Evolutionary conservation across 139 green algal species (phyloP), one percentile per base, ranked within the genome.

Genomic region (Zygnema cylindricum): DNA sequence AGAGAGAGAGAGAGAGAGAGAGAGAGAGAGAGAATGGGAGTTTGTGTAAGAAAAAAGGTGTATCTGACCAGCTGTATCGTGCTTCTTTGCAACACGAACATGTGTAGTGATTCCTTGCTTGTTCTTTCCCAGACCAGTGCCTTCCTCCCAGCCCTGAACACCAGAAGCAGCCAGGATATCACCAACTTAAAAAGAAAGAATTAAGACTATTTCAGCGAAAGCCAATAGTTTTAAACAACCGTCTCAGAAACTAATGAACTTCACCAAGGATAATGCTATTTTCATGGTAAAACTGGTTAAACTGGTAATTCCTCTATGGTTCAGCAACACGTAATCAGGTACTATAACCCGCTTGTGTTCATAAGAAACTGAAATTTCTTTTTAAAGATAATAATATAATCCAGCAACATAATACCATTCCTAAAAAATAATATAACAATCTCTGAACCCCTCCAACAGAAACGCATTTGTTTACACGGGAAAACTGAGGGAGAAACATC

Each of bases 81-180:
- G 41, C 1, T 89, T 89, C 39, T 89, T 89, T 11, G 42, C n/a
- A 1, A 89, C 85, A 2, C 85, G 85, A 2, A 89, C 42, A 77
- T 89, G 85, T 32, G 71, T 85, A 38, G n/a, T 33, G 33, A 89
- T 89, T 69, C 85, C 85, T 41, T 89, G 85, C 33, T 41, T 35
- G 42, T 89, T 41, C 85, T 89, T 89, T 1, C 85, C 85, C 40
- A 89, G 25, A 23, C 85, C 85, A 25, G n/a, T 85, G 11, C 85
- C 85, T 43, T 89, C 85, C 39, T 89, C 85, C 85, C 85, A 89
- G 3, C 85, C 85, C 83, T 84, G 83, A 43, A 49, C 21, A 77
- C 3, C 49, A 16, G 16, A 7, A 63, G 49, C 16, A 16, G 49
- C 7, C 7, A 63, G 16, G 16, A 63, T n/a, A n/a, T n/a, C n/a